Base-by-base conservation (phyloP, 1,139 yeast genomes). In the Pichia sp. region DNA sequence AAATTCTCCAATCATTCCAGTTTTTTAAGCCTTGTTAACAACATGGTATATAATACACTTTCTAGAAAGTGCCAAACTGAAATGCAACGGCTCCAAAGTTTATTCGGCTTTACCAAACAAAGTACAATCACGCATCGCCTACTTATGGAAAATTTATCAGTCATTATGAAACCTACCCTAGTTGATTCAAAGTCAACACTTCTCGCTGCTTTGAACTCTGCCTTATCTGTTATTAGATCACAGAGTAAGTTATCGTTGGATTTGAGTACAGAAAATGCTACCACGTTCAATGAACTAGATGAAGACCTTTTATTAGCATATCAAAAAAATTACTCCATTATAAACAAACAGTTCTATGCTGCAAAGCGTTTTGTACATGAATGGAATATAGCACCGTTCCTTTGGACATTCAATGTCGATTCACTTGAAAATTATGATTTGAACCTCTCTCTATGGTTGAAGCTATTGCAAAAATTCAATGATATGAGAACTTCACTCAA, bases 371-470 rank as follows among this genome's bases (percentile, higher is more conserved):
- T n/a, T n/a, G n/a, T n/a, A n/a, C n/a, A n/a, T n/a, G n/a, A 65
- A 25, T 85, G 94, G 94, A 56, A 58, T 8, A 62, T 62, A 24
- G 64, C 81, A 26, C 84, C 79, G 52, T 61, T 69, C 2, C 59
- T 83, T 4, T 80, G 89, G 84, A 81, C 74, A 44, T 51, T 72
- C 12, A 39, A 44, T 15, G 10, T 31, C 2, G 10, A 21, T 3
- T 14, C 30, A 10, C 11, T 35, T 2, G 14, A 9, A 17, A 65
- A 65, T 21, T 51, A 63, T 5, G 10, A 68, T 2, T 47, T 55
- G 6, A 61, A 67, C 19, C 51, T 79, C 36, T 48, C 51, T 0
- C 50, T 52, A 12, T 81, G 89, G 91, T 53, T 72, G 23, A 60
- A 60, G 4, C 52, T 69, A 1, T 54, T 79, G 25, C 56, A 60